These are phyloP conservation scores for Trichosporon sp. DNA, from an alignment of 1,284 basidiomycete genomes.

Conservation along the genomic window DNA sequence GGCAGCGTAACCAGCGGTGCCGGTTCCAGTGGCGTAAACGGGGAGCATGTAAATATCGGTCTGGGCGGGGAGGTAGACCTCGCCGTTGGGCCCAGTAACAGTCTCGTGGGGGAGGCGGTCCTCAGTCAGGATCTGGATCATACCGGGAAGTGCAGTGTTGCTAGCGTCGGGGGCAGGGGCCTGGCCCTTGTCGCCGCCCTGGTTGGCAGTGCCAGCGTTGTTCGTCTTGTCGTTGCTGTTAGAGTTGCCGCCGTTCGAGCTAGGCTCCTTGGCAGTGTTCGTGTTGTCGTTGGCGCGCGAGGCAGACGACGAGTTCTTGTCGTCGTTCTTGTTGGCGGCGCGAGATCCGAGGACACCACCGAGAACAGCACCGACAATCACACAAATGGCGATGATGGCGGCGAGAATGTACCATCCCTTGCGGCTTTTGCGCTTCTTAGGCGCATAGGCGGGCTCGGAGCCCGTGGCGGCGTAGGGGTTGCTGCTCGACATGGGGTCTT, in stretches of 20 bases:
- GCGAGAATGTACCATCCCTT: conserved; percentile 53
- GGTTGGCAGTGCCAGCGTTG: conserved; percentile 51
- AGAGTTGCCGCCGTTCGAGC: background rate
- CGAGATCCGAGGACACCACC: conserved; percentile 73
- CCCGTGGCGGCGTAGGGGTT: conserved; percentile 48
- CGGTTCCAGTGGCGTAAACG: conserved; percentile 83
- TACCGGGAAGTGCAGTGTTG: conserved; percentile 43
- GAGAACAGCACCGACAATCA: conserved; percentile 74
- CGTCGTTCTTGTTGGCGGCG: conserved; percentile 59
- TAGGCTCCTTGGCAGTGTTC: conserved; percentile 2
- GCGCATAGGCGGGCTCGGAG: conserved; percentile 31
- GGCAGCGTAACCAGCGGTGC: conserved; percentile 70
- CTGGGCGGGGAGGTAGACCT: conserved; percentile 58
- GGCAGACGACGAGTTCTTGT: conserved; percentile 57
- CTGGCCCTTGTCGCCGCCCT: conserved; percentile 23
- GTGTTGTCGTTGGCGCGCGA: conserved; percentile 60
- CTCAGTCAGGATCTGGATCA: conserved; percentile 19
- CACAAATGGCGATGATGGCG: conserved; percentile 61
- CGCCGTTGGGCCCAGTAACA: conserved; percentile 49
- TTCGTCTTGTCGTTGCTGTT: background rate
- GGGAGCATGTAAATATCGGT: conserved; percentile 78
- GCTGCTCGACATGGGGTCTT: conserved; percentile 51
- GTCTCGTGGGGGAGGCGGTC: conserved; percentile 38
- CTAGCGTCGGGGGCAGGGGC: conserved; percentile 26
- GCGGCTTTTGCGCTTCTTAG: conserved; percentile 48